phyloP scores from a whole-genome alignment of 2,329 filamentous ascomycete genomes.

The Diplodia scrobiculata region DNA sequence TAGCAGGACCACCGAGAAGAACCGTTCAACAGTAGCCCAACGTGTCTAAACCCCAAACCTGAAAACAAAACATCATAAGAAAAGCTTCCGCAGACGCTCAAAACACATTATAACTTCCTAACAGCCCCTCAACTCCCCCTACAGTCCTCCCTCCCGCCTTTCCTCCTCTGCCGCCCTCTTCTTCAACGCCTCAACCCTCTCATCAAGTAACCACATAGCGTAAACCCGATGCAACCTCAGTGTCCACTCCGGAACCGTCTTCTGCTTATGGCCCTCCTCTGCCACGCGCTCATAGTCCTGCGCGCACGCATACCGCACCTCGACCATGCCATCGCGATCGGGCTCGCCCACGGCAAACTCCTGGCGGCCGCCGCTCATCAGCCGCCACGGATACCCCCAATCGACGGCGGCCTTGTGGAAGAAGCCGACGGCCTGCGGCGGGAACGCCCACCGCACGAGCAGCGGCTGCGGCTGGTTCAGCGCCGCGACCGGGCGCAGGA shows the following conservation, averaged over 20 bases:
- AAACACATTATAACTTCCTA: too few species aligned
- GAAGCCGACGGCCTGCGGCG: not conserved
- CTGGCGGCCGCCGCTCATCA: conserved; percentile 24
- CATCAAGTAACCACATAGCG: conserved; percentile 26
- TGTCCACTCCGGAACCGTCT: conserved; percentile 21
- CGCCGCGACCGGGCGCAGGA: conserved; percentile 3
- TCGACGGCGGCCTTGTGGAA: not conserved
- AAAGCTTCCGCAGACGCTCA: too few species aligned
- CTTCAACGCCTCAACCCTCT: conserved; percentile 12
- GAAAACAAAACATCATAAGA: too few species aligned
- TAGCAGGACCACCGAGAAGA: too few species aligned
- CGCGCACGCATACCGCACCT: conserved; percentile 17
- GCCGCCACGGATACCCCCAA: conserved; percentile 27
- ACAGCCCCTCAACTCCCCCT: too few species aligned
- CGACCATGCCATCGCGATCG: conserved; percentile 7
- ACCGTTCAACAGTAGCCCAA: too few species aligned
- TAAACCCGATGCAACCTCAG: conserved; percentile 14
- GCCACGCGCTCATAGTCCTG: conserved; percentile 24
- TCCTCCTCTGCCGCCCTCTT: not conserved
- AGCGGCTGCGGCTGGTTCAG: not conserved
- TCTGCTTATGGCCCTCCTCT: conserved; percentile 16
- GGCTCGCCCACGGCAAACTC: conserved; percentile 18
- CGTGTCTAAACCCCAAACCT: too few species aligned
- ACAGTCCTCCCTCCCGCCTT: too few species aligned
- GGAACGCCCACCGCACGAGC: conserved; percentile 13